phyloP scores from a whole-genome alignment of 352 stramenopile species.

The Halophytophthora batemanensis region DNA sequence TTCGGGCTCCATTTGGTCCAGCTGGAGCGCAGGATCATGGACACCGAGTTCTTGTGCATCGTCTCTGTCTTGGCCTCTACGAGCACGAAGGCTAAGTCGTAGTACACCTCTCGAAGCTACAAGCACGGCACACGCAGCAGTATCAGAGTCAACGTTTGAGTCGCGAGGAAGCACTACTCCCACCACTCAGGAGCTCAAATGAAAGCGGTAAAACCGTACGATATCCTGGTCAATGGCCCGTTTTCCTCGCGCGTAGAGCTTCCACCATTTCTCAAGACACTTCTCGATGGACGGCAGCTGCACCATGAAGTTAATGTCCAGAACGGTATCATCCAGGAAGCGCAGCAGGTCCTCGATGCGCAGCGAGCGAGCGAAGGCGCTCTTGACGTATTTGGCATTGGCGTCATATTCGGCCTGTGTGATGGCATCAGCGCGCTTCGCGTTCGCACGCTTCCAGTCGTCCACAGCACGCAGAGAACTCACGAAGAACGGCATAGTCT shows the following conservation, averaged over 20 bases:
- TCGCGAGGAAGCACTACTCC: too few relatives aligned
- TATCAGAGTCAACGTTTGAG: background rate
- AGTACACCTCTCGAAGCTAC: constrained; percentile 63
- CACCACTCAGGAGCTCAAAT: background rate
- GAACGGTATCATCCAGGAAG: constrained; percentile 67
- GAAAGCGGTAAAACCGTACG: constrained; percentile 17
- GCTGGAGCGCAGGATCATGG: constrained; percentile 60
- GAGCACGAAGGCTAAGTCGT: constrained; percentile 68
- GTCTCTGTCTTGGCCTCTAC: constrained; percentile 77
- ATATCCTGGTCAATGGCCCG: constrained; percentile 46
- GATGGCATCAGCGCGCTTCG: constrained; percentile 51
- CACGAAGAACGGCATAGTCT: constrained; percentile 83
- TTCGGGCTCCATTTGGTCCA: constrained; percentile 73
- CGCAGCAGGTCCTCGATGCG: constrained; percentile 61
- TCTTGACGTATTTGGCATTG: constrained; percentile 79
- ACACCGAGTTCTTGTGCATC: constrained; percentile 76
- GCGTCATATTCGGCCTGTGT: constrained; percentile 58
- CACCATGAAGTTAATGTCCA: constrained; percentile 85
- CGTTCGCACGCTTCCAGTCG: constrained; percentile 66
- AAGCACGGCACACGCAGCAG: background rate
- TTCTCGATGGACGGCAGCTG: constrained; percentile 82
- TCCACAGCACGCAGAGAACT: constrained; percentile 61
- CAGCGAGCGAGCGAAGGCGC: constrained; percentile 55
- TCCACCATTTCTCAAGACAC: constrained; percentile 67
- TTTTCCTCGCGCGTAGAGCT: constrained; percentile 41